phyloP scores from a whole-genome alignment of 768 basidiomycete genomes.

The Ephemerocybe angulata region DNA sequence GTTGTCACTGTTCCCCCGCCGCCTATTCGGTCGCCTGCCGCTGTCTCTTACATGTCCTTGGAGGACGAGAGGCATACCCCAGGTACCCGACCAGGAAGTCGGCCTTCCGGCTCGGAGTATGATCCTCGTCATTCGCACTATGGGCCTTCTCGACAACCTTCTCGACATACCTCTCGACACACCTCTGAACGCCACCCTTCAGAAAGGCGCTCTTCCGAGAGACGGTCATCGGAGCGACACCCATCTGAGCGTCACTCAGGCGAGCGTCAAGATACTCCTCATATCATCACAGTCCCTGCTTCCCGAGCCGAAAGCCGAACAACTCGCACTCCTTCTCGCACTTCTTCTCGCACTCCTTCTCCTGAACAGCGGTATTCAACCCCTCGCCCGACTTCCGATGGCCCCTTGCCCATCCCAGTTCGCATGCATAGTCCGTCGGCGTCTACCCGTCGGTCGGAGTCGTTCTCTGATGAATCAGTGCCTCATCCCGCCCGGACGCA shows the following conservation, averaged over 20 bases:
- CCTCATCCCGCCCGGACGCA: background rate
- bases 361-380: too few relatives aligned
- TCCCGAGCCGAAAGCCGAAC: too few relatives aligned
- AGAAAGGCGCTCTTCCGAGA: too few relatives aligned
- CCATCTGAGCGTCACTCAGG: background rate
- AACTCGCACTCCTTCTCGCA: too few relatives aligned
- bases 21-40: slow-evolving; percentile 8
- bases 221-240: background rate
- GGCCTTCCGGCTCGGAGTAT: slow-evolving; percentile 5
- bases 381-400: too few relatives aligned
- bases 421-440: background rate
- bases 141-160: background rate
- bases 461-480: background rate
- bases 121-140: slow-evolving; percentile 12
- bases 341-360: background rate
- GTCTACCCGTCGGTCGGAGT: background rate
- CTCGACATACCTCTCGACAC: background rate
- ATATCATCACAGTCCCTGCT: too few relatives aligned
- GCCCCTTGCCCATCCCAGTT: too few relatives aligned
- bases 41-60: too few relatives aligned
- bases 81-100: slow-evolving; percentile 8
- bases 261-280: background rate
- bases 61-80: too few relatives aligned
- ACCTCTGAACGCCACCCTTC: background rate
- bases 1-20: slow-evolving; percentile 20